Evolutionary conservation across 768 basidiomycete genomes (phyloP).

Genomic region (Pisolithus marmoratus): DNA sequence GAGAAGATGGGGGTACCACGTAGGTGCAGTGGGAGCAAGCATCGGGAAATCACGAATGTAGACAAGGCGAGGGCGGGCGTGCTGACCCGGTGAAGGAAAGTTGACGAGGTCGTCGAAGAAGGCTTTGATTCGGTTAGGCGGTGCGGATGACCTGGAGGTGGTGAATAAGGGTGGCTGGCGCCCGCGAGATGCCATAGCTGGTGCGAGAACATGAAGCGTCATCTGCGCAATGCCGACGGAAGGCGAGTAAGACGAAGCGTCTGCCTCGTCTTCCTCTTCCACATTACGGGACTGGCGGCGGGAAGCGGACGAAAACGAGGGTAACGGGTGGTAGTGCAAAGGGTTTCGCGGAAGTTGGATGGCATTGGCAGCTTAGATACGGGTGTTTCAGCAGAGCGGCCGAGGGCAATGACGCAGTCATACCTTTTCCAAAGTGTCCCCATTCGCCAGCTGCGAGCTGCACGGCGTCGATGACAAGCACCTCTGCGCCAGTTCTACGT

Average conservation of each 20-base stretch:
- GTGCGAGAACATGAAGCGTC: conserved; percentile 30
- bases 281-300: conserved; percentile 16
- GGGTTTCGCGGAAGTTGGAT: conserved; percentile 71
- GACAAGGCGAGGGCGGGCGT: conserved; percentile 60
- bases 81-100: conserved; percentile 33
- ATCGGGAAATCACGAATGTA: conserved; percentile 81
- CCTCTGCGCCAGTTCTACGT: conserved; percentile 66
- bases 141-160: conserved; percentile 35
- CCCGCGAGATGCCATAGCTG: conserved; percentile 29
- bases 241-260: conserved; percentile 41
- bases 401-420: not conserved
- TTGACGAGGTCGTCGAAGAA: conserved; percentile 81
- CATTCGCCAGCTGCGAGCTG: conserved; percentile 87
- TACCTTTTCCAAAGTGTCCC: conserved; percentile 80
- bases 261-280: conserved; percentile 43
- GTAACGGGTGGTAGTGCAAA: conserved; percentile 51
- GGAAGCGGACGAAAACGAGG: conserved; percentile 23
- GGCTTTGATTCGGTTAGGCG: conserved; percentile 53
- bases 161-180: conserved; percentile 29
- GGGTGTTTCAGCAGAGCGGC: conserved; percentile 3
- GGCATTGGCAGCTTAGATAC: conserved; percentile 55
- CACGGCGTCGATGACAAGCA: conserved; percentile 77
- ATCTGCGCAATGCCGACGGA: too few species aligned
- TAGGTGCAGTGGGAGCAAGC: conserved; percentile 61
- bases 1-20: conserved; percentile 80